Conservation (phyloP, 768 basidiomycete genomes). For the Pisolithus albus region DNA sequence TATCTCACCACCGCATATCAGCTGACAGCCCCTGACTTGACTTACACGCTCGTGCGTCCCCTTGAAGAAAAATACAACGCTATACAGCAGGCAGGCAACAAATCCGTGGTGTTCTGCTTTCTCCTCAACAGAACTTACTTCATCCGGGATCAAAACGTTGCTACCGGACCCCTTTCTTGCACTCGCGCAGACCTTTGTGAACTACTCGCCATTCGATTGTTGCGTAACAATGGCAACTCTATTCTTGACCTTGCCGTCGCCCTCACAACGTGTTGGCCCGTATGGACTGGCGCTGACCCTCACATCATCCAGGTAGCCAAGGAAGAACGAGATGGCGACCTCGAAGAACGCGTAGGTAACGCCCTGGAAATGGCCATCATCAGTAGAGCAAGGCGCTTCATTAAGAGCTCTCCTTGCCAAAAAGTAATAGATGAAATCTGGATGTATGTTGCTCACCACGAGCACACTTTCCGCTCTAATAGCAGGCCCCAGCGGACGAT, state of each 20-base stretch:
- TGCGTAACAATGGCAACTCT: slow-evolving; percentile 65
- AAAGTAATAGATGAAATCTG: slow-evolving; percentile 83
- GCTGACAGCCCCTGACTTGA: slow-evolving; percentile 81
- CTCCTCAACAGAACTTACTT: slow-evolving; percentile 86
- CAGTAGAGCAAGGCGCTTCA: slow-evolving; percentile 80
- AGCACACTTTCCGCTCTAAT: slow-evolving; percentile 11
- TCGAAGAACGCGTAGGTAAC: slow-evolving; percentile 79
- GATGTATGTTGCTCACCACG: slow-evolving; percentile 41
- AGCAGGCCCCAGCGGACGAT: slow-evolving; percentile 57
- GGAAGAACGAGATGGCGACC: slow-evolving; percentile 60
- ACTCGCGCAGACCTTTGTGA: slow-evolving; percentile 84
- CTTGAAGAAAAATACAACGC: slow-evolving; percentile 79
- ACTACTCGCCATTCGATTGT: slow-evolving; percentile 74
- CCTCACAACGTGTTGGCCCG: slow-evolving; percentile 73
- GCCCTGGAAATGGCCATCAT: slow-evolving; percentile 92
- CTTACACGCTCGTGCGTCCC: slow-evolving; percentile 84
- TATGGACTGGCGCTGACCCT: slow-evolving; percentile 69
- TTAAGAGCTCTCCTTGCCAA: slow-evolving; percentile 83
- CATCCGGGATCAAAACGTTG: slow-evolving; percentile 66
- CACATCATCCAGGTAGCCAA: slow-evolving; percentile 50
- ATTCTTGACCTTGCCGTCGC: slow-evolving; percentile 63
- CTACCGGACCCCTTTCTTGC: slow-evolving; percentile 59
- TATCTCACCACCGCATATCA: slow-evolving; percentile 26
- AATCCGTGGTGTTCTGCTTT: slow-evolving; percentile 81
- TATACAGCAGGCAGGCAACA: slow-evolving; percentile 68